These are phyloP conservation scores for Neurospora tetraspora DNA, from an alignment of 495 filamentous ascomycete species.

Conservation along the genomic window DNA sequence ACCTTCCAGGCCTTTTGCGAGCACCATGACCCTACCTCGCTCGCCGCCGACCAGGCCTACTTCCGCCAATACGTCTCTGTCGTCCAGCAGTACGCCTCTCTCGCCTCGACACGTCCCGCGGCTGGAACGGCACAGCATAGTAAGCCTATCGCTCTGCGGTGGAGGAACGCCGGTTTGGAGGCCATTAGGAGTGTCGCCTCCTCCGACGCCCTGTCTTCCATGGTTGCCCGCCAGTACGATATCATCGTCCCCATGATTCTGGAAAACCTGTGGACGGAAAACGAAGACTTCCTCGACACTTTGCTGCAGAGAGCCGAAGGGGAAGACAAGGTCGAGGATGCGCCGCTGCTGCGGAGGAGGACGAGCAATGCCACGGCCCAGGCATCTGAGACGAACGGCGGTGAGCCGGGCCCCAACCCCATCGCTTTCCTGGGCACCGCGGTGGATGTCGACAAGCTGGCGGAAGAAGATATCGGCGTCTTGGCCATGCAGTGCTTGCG, in stretches of 20 bases:
- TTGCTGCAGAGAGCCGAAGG: constrained; percentile 51
- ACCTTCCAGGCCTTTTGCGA: constrained; percentile 78
- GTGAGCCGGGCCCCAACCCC: constrained; percentile 50
- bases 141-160: constrained; percentile 68
- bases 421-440: constrained; percentile 61
- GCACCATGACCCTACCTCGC: constrained; percentile 66
- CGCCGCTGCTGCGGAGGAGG: constrained; percentile 48
- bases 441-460: constrained; percentile 73
- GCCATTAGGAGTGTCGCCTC: constrained; percentile 70
- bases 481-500: constrained; percentile 74
- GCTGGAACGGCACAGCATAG: constrained; percentile 44
- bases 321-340: constrained; percentile 55
- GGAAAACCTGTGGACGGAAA: constrained; percentile 71
- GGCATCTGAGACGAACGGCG: constrained; percentile 41
- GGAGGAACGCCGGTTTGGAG: constrained; percentile 68
- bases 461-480: constrained; percentile 77
- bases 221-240: constrained; percentile 62
- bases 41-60: constrained; percentile 74
- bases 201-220: constrained; percentile 64
- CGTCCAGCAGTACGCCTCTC: constrained; percentile 64
- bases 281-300: constrained; percentile 54
- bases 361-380: constrained; percentile 71
- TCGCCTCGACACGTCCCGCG: constrained; percentile 50
- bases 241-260: constrained; percentile 73
- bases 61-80: constrained; percentile 72